phyloP scores from a whole-genome alignment of 2,329 filamentous ascomycete genomes.

The Aspergillus sp. region DNA sequence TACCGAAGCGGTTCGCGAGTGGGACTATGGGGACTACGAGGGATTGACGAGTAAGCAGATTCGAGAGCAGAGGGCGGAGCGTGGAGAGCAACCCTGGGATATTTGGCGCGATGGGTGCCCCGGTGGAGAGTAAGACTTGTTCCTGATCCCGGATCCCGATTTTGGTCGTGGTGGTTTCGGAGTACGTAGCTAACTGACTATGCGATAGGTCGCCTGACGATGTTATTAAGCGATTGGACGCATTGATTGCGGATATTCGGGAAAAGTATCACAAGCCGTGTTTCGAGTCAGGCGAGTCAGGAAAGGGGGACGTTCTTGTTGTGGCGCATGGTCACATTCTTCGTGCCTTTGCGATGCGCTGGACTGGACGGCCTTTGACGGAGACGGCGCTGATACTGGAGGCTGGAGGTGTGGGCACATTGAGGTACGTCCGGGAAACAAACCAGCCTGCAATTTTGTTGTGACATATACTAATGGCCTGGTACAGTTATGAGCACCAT shows the following conservation, averaged over 20 bases:
- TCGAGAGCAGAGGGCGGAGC: slow-evolving; percentile 54
- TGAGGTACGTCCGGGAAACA: slow-evolving; percentile 57
- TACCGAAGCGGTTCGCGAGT: slow-evolving; percentile 71
- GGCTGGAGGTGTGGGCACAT: slow-evolving; percentile 77
- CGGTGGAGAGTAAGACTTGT: slow-evolving; percentile 69
- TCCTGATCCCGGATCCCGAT: neutral
- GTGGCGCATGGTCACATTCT: slow-evolving; percentile 91
- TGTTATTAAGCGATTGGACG: slow-evolving; percentile 70
- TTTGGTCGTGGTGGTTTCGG: neutral
- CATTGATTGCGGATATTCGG: slow-evolving; percentile 73
- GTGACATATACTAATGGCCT: neutral
- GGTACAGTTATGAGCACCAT: slow-evolving; percentile 72
- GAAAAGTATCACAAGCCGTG: slow-evolving; percentile 62
- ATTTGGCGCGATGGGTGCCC: slow-evolving; percentile 90
- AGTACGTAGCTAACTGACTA: neutral
- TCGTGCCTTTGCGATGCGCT: slow-evolving; percentile 82
- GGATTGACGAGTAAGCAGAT: slow-evolving; percentile 74
- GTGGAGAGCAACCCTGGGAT: slow-evolving; percentile 68
- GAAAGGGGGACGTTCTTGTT: slow-evolving; percentile 67
- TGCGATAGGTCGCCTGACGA: slow-evolving; percentile 64
- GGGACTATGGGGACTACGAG: slow-evolving; percentile 88
- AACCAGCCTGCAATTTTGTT: neutral
- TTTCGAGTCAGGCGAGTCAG: slow-evolving; percentile 52
- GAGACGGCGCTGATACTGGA: slow-evolving; percentile 83
- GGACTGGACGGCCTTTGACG: slow-evolving; percentile 71